These are phyloP conservation scores for Hericium erinaceus DNA, from an alignment of 768 basidiomycete species.

Conservation along the genomic window DNA sequence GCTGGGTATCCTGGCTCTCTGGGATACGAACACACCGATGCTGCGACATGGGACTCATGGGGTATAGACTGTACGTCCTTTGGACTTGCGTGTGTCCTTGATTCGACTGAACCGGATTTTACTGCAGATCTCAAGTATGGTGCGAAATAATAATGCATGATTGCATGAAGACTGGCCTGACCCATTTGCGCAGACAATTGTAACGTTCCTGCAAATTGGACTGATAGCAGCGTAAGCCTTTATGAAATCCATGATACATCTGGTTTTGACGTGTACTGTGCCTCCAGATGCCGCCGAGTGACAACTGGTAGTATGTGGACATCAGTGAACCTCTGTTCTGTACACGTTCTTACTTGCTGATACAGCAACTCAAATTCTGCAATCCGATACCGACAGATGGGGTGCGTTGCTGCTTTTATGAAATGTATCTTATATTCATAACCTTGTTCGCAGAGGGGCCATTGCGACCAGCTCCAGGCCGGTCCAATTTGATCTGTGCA, in stretches of 20 bases:
- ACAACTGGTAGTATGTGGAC: conserved; percentile 42
- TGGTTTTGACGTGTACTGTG: not conserved
- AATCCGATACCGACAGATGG: conserved; percentile 47
- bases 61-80: conserved; percentile 36
- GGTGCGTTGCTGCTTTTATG: conserved; percentile 22
- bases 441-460: conserved; percentile 28
- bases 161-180: not conserved
- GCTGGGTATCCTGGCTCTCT: conserved; percentile 49
- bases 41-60: conserved; percentile 43
- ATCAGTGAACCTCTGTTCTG: not conserved
- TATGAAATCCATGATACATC: not conserved
- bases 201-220: conserved; percentile 44
- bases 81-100: not conserved
- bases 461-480: conserved; percentile 34
- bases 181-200: conserved; percentile 34
- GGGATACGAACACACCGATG: conserved; percentile 40
- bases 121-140: conserved; percentile 45
- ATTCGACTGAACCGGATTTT: not conserved
- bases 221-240: conserved; percentile 28
- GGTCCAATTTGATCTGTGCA: conserved; percentile 41
- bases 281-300: conserved; percentile 25
- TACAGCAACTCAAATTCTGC: conserved; percentile 47
- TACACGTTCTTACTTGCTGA: not conserved
- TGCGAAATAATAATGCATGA: conserved; percentile 9
- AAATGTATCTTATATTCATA: not conserved